Conservation (phyloP, 2,329 filamentous ascomycete genomes). For the Pyricularia pennisetigena region DNA sequence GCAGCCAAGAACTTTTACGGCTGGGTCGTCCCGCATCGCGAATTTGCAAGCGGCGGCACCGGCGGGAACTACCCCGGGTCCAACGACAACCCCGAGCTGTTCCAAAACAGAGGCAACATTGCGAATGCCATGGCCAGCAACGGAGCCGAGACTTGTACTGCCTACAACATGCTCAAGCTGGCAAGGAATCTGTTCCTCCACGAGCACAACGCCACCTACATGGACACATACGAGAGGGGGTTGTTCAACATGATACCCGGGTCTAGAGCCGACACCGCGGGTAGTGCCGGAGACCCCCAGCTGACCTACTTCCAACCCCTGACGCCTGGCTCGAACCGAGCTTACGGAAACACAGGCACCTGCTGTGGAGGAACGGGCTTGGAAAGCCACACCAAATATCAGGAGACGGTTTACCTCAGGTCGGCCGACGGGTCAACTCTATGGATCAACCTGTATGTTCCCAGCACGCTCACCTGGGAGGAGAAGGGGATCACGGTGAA, state of each 20-base stretch:
- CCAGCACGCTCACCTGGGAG: constrained; percentile 18
- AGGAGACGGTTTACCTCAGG: constrained; percentile 22
- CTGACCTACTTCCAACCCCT: constrained; percentile 23
- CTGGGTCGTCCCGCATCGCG: constrained; percentile 21
- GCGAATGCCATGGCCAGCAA: constrained; percentile 17
- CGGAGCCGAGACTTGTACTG: constrained; percentile 22
- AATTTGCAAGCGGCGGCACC: constrained; percentile 19
- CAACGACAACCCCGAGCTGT: constrained; percentile 20
- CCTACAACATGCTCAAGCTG: constrained; percentile 22
- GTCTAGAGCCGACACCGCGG: constrained; percentile 18
- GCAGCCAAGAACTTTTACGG: constrained; percentile 22
- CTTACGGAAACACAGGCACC: constrained; percentile 21
- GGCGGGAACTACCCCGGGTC: constrained; percentile 20
- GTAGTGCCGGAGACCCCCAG: constrained; percentile 13
- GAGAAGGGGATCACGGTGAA: constrained; percentile 17
- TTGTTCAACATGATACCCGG: constrained; percentile 22
- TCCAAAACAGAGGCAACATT: constrained; percentile 22
- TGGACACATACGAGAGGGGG: constrained; percentile 23
- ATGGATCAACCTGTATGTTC: constrained; percentile 22
- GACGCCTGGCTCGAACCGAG: constrained; percentile 15
- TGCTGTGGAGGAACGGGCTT: constrained; percentile 22
- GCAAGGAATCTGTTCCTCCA: constrained; percentile 21
- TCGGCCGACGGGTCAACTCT: constrained; percentile 20
- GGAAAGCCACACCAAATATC: constrained; percentile 24
- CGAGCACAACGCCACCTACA: constrained; percentile 21